A percentile compares a stretch with the other conserved stretches of the same genome.
These are phyloP conservation scores for Austroboletus novae-zelandiae DNA, from an alignment of 1,284 basidiomycete species.

Conservation along the genomic window DNA sequence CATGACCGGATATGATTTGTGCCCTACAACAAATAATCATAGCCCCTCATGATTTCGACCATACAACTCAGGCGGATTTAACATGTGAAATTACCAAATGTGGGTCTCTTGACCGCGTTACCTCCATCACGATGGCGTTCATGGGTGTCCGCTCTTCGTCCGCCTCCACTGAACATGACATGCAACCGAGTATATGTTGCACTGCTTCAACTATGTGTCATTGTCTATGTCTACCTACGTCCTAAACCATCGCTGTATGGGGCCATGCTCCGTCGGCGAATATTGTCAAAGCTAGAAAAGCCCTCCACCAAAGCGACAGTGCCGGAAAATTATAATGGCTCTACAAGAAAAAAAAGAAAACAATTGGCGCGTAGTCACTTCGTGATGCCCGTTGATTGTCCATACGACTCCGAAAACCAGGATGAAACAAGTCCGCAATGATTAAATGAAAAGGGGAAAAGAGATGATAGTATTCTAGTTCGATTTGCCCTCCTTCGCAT, in stretches of 20 bases:
- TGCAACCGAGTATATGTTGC: background rate
- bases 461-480: slow-evolving; percentile 5
- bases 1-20: background rate
- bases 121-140: slow-evolving; percentile 5
- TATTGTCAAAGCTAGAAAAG: slow-evolving; percentile 8
- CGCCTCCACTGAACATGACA: background rate
- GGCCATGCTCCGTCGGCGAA: background rate
- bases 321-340: slow-evolving; percentile 20
- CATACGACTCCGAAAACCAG: slow-evolving; percentile 5
- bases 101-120: slow-evolving; percentile 17
- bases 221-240: slow-evolving; percentile 3
- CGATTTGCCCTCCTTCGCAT: slow-evolving; percentile 5
- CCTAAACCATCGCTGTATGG: slow-evolving; percentile 1
- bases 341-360: slow-evolving; percentile 12
- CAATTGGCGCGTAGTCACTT: slow-evolving; percentile 9
- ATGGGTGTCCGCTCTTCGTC: slow-evolving; percentile 21
- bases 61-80: slow-evolving; percentile 13
- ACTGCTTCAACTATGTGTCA: slow-evolving; percentile 2
- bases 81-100: slow-evolving; percentile 31
- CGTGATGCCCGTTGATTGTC: slow-evolving; percentile 1
- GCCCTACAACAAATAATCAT: background rate
- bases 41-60: slow-evolving; percentile 21
- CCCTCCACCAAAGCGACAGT: slow-evolving; percentile 6
- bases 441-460: background rate
- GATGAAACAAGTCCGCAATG: slow-evolving; percentile 2